Base-by-base conservation (phyloP, 192 early-diverging fungal genomes). In the Podila horticola region DNA sequence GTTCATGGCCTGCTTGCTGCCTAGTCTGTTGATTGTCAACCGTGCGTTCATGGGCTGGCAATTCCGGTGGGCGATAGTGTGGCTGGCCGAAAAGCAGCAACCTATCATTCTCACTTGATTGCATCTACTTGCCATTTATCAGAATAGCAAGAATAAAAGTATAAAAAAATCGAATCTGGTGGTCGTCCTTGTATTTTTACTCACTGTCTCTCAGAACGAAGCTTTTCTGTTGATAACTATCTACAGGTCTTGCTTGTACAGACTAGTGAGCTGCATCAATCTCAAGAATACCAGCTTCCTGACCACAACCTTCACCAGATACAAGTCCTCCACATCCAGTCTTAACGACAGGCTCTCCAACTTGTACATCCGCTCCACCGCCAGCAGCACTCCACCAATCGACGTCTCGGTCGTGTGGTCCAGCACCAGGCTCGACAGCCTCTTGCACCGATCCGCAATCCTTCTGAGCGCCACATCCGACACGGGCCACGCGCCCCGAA, bases 41-140 rank as follows among this genome's bases (percentile, higher is more conserved):
- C 72, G 51, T 22, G 30, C 66, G 9, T 73, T 81, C 34, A 69
- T 69, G n/a, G 69, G 65, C 58, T 73, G 70, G 77, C 77, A 81
- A 29, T 81, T 72, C 34, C 66, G 71, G 7, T 81, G 77, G 77
- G 66, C 77, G 6, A 71, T 81, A 2, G 60, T 24, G 24, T 81
- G 77, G 77, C 66, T 81, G 3, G 65, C 62, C 29, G 77, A 73
- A 60, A 81, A 81, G 57, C 66, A 71, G 31, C 55, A 71, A 8
- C 77, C 77, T 5, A 73, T 81, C 29, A 67, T 81, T 10, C 17
- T 81, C 8, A 45, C 58, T 33, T 33, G n/a, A 26, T 8, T 24
- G 5, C 34, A 2, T 19, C 33, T 58, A 3, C 30, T 66, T n/a
- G n/a, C n/a, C 11, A 20, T 15, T 24, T 66, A 48, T 9, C 28